A percentile compares a stretch with the other conserved stretches of the same genome.
These are phyloP conservation scores for Berberis vulgaris DNA, from an alignment of 164 flowering plant genomes.

Conservation along the genomic window DNA sequence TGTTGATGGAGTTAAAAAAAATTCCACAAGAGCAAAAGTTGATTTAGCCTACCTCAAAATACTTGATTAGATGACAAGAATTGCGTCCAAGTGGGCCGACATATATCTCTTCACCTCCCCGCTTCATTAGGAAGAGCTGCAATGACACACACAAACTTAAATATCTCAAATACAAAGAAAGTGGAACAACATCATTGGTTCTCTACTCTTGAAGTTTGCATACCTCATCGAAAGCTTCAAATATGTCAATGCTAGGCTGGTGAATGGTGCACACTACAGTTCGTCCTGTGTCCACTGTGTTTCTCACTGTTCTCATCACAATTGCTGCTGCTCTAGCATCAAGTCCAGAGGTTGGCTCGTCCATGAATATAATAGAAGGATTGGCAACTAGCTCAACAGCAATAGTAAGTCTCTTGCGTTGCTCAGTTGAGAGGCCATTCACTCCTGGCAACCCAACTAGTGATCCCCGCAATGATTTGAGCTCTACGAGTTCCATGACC, in stretches of 20 bases:
- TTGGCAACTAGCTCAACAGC: conserved; percentile 61
- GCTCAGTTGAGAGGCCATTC: conserved; percentile 49
- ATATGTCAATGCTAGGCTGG: conserved; percentile 53
- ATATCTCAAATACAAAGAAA: too few species aligned
- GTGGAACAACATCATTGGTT: too few species aligned
- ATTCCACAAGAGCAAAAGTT: too few species aligned
- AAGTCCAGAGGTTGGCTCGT: conserved; percentile 55
- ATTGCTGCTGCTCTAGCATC: conserved; percentile 56
- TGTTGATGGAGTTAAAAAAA: too few species aligned
- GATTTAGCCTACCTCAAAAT: too few species aligned
- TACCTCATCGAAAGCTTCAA: conserved; percentile 52
- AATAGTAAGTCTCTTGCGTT: conserved; percentile 44
- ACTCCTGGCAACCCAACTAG: conserved; percentile 42
- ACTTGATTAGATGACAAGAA: too few species aligned
- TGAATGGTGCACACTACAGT: conserved; percentile 51
- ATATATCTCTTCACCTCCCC: too few species aligned
- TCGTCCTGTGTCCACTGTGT: conserved; percentile 46
- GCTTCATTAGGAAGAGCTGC: too few species aligned
- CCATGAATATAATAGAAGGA: conserved; percentile 55
- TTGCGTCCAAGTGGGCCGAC: too few species aligned
- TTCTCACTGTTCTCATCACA: conserved; percentile 56
- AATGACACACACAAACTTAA: too few species aligned
- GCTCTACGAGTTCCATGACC: conserved; percentile 50
- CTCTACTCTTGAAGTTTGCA: background rate
- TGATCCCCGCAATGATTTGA: conserved; percentile 25